Base-by-base conservation (phyloP, 2,329 filamentous ascomycete species). In the Aureobasidium uvarum region DNA sequence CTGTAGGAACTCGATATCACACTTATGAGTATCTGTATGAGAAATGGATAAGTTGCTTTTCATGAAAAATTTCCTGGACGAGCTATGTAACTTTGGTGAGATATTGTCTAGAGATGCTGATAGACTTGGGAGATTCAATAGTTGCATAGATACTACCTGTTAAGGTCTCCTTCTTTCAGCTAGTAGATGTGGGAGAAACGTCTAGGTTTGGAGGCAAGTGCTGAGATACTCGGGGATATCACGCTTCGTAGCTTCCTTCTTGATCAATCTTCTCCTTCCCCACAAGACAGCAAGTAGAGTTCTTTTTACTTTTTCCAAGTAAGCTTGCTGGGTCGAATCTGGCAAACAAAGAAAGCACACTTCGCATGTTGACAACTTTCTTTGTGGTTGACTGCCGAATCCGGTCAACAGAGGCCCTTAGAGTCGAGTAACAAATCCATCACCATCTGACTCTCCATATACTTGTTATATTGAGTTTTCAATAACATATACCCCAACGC, bases 331-430 rank as follows among this genome's bases (percentile, higher is more conserved):
- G 10, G 18, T 28, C 46, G 13, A 23, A 25, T 50, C 28, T 13
- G 23, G 6, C 25, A 10, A 50, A 50, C 46, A 50, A 50, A 50
- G 46, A 50, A 50, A 8, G 3, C 25, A 50, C 7, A 11, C 25
- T 50, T 11, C 45, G 10, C 45, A 2, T 18, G 13, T 28, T 28
- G 28, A 28, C 28, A 28, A 3, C n/a, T 52, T 52, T 18, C 50
- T 52, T 52, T 52, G 50, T 52, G 33, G 8, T 18, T 13, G 31
- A 33, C 18, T 11, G n/a, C 31, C 50, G n/a, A 52, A 52, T 52
- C 50, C 50, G 50, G 50, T 52, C 50, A 52, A 52, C 50, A 52
- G 31, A 52, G 50, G 16, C n/a, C 31, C 33, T 52, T 52, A 25
- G 8, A 43, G 5, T 3, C 45, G 23, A 38, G 50, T 14, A 23